Conservation (phyloP, 495 filamentous ascomycete genomes). For the Xeromyces bisporus region DNA sequence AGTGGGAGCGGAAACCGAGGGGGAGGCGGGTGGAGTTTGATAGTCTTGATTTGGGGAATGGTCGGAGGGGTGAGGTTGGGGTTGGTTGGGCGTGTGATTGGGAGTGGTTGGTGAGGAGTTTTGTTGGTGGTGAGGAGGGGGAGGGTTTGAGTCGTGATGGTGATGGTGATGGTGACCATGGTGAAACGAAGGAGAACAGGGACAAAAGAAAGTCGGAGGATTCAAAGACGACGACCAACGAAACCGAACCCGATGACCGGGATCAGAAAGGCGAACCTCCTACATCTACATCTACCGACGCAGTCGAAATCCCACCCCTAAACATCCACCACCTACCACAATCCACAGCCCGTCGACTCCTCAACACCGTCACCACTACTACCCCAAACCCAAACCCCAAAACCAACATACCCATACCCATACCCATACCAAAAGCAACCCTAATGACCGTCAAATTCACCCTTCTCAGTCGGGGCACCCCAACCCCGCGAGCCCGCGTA, state of each 20-base stretch:
- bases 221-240: slow-evolving; percentile 5
- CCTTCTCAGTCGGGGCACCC: slow-evolving; percentile 41
- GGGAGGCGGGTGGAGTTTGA: slow-evolving; percentile 65
- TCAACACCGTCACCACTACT: slow-evolving; percentile 11
- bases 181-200: too few species aligned
- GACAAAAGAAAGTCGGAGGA: too few species aligned
- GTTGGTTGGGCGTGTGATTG: slow-evolving; percentile 80
- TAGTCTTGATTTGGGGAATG: slow-evolving; percentile 55
- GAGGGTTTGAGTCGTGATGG: slow-evolving; percentile 3
- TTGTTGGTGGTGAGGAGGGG: slow-evolving; percentile 2
- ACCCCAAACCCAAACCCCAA: slow-evolving; percentile 5
- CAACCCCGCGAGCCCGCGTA: slow-evolving; percentile 45
- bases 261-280: too few species aligned
- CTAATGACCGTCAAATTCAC: slow-evolving; percentile 43
- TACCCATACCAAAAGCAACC: slow-evolving; percentile 8
- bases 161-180: background rate
- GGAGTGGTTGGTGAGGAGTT: slow-evolving; percentile 23
- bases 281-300: background rate
- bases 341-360: slow-evolving; percentile 8
- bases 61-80: slow-evolving; percentile 69
- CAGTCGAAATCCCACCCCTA: slow-evolving; percentile 8
- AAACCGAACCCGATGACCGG: too few species aligned
- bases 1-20: slow-evolving; percentile 69
- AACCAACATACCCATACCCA: slow-evolving; percentile 2
- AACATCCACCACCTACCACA: slow-evolving; percentile 18